A percentile compares a stretch with the other conserved stretches of the same genome.
Conservation (phyloP, 148 eudicot genomes). For the Rhododendron vialii region DNA sequence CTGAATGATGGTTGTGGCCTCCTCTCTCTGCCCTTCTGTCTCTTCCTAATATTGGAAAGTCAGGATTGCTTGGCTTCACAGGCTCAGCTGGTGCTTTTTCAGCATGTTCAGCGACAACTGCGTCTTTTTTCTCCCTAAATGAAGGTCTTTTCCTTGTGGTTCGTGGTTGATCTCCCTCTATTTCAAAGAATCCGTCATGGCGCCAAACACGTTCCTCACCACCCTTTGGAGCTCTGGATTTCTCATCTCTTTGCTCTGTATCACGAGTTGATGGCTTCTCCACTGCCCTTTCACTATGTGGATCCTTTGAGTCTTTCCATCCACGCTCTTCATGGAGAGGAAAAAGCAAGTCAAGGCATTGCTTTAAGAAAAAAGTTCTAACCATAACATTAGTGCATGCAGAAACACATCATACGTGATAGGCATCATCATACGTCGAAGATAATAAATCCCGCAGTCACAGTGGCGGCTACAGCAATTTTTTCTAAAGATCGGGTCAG, state of each 20-base stretch:
- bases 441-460: neutral
- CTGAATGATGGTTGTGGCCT: conserved; percentile 28
- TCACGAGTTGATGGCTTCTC: conserved; percentile 28
- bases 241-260: conserved; percentile 35
- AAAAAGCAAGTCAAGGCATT: neutral
- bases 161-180: conserved; percentile 37
- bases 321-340: conserved; percentile 47
- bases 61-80: conserved; percentile 20
- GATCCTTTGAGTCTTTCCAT: conserved; percentile 59
- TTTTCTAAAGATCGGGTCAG: neutral
- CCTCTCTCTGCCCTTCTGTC: conserved; percentile 47
- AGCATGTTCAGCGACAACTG: conserved; percentile 27
- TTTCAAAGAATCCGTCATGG: conserved; percentile 54
- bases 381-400: neutral
- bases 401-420: neutral
- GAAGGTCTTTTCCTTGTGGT: conserved; percentile 56
- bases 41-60: conserved; percentile 16
- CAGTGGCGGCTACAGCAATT: neutral
- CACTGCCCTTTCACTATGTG: conserved; percentile 24
- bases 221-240: conserved; percentile 29
- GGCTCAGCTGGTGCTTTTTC: conserved; percentile 29
- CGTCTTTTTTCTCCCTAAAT: conserved; percentile 73
- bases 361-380: neutral
- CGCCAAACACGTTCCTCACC: conserved; percentile 48
- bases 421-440: neutral